These are phyloP conservation scores for Fraxinus greggii DNA, from an alignment of 305 asterid genomes.

Conservation along the genomic window DNA sequence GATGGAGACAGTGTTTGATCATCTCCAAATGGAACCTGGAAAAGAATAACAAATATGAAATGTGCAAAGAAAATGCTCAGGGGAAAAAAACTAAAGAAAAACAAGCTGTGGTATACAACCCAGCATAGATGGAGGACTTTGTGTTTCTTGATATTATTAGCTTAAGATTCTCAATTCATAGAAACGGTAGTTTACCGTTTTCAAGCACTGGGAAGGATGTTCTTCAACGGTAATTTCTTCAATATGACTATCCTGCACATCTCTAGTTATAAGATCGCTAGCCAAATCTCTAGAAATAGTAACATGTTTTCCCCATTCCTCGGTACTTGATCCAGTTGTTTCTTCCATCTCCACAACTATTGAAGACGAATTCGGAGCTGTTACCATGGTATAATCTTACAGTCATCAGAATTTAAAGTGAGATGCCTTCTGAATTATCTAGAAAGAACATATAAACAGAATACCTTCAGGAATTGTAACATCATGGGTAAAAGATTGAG, in stretches of 20 bases:
- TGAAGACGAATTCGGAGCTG: conserved; percentile 29
- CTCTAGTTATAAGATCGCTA: conserved; percentile 29
- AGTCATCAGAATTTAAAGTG: conserved; percentile 10
- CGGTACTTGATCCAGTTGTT: conserved; percentile 21
- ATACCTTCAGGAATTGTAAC: conserved; percentile 48
- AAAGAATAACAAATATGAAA: conserved; percentile 19
- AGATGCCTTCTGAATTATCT: neutral
- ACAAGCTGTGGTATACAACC: neutral
- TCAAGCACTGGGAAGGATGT: conserved; percentile 20
- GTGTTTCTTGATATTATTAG: neutral
- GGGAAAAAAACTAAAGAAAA: neutral
- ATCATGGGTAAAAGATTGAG: conserved; percentile 24
- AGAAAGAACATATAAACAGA: neutral
- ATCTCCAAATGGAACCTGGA: conserved; percentile 47
- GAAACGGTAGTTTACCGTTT: conserved; percentile 42
- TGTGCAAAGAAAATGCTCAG: conserved; percentile 7
- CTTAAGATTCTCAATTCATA: neutral
- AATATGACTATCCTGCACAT: conserved; percentile 30
- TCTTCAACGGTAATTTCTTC: conserved; percentile 41
- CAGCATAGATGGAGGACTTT: neutral
- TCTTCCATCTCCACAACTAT: conserved; percentile 42
- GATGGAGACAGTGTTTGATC: conserved; percentile 37
- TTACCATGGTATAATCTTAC: neutral
- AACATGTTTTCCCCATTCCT: conserved; percentile 35
- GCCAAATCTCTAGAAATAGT: conserved; percentile 25